Evolutionary conservation across 805 yeast genomes (phyloP), one percentile per base, ranked within the genome.

Genomic region (Candida methanosorbosa): DNA sequence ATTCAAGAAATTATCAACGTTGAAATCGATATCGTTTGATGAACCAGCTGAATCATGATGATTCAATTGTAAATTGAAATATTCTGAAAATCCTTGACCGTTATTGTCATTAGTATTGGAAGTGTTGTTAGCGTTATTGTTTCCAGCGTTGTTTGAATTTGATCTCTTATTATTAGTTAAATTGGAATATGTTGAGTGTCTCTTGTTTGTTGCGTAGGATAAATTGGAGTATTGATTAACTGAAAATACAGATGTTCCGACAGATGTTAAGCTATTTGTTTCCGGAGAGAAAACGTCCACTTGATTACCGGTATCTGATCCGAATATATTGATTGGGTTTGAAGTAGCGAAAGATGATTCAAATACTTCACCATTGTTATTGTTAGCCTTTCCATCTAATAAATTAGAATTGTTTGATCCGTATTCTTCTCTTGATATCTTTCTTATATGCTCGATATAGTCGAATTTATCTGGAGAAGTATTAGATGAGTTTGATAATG

Each of bases 371-470:
- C n/a, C n/a, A n/a, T n/a, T n/a, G n/a, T n/a, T n/a, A n/a, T n/a
- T n/a, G n/a, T n/a, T n/a, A n/a, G n/a, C n/a, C n/a, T n/a, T n/a
- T n/a, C n/a, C n/a, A n/a, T n/a, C n/a, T 37, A 42, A 14, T 40
- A 42, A 11, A 34, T 30, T 19, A 16, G 40, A 33, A 16, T 51
- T 11, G 50, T 42, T 30, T 50, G 54, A 18, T 49, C 53, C 57
- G 31, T 54, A 56, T 34, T 59, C 62, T 33, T 56, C 59, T 34
- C 51, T 53, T 16, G 64, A 56, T 27, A 58, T 56, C 32, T 52
- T 46, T 38, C 60, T 48, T 28, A 59, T 59, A 39, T 59, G 64
- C 34, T 56, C 61, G 19, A 59, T 56, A 38, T 59, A 59, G 38
- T 59, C 63, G 34, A 59, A 57, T 31, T 49, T 51, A 28, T 46